Conservation (phyloP, 768 basidiomycete species). For the Infundibulicybe gibba region DNA sequence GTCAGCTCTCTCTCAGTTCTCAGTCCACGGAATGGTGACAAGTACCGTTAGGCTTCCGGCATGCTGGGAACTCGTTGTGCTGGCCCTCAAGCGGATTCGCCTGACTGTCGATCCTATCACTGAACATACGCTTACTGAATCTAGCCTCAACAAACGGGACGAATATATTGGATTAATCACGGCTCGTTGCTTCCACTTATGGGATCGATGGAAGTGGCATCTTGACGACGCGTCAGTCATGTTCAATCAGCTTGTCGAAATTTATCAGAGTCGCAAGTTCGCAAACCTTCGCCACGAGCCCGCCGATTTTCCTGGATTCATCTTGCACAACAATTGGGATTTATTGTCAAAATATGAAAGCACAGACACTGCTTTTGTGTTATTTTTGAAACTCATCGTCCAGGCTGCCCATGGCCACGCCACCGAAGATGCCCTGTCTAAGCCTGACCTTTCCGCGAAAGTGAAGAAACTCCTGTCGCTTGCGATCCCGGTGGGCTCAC, state of each 20-base stretch:
- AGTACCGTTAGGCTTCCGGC: slow-evolving; percentile 36
- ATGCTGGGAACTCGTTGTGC: slow-evolving; percentile 63
- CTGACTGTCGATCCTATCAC: slow-evolving; percentile 43
- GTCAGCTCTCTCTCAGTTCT: slow-evolving; percentile 79
- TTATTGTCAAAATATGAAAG: slow-evolving; percentile 47
- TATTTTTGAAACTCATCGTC: slow-evolving; percentile 81
- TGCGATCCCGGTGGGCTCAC: slow-evolving; percentile 65
- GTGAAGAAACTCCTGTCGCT: slow-evolving; percentile 70
- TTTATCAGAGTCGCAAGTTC: slow-evolving; percentile 78
- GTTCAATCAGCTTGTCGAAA: slow-evolving; percentile 61
- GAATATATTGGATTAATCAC: slow-evolving; percentile 67
- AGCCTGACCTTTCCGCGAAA: slow-evolving; percentile 32
- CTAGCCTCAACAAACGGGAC: slow-evolving; percentile 54
- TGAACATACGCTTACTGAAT: slow-evolving; percentile 33
- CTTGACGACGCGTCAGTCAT: slow-evolving; percentile 52
- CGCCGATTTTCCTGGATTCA: slow-evolving; percentile 70
- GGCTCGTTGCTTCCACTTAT: slow-evolving; percentile 71
- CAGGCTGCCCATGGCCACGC: slow-evolving; percentile 39
- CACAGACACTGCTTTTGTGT: slow-evolving; percentile 69
- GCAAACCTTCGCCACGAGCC: slow-evolving; percentile 61
- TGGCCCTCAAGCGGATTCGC: slow-evolving; percentile 57
- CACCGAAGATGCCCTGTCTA: slow-evolving; percentile 17
- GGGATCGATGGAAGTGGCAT: slow-evolving; percentile 74
- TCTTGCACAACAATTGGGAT: slow-evolving; percentile 49
- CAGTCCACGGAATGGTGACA: slow-evolving; percentile 38